phyloP scores from a whole-genome alignment of 805 yeast species.

The Candida parachauliodes region DNA sequence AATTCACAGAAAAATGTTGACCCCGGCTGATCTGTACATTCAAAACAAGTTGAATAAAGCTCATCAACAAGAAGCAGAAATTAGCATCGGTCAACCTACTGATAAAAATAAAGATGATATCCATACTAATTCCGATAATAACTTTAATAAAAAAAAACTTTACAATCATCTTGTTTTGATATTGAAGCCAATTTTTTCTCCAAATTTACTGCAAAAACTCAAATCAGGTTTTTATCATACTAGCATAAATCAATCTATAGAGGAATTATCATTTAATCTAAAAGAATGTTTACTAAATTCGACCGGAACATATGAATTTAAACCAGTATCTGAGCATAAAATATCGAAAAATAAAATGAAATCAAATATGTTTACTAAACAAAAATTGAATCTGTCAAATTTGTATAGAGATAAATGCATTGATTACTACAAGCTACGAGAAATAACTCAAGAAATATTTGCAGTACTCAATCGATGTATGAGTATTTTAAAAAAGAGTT shows the following conservation, averaged over 20 bases:
- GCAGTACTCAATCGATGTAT: conserved; percentile 23
- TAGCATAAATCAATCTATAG: conserved; percentile 23
- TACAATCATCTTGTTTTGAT: conserved; percentile 17
- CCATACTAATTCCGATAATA: conserved; percentile 6
- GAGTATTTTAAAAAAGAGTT: conserved; percentile 20
- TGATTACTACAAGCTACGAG: conserved; percentile 25
- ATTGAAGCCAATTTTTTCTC: conserved; percentile 22
- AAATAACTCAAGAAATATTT: conserved; percentile 25
- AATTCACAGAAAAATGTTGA: conserved; percentile 26
- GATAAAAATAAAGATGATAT: neutral
- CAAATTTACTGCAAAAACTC: conserved; percentile 21
- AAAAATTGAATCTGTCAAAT: neutral
- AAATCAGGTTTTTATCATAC: conserved; percentile 20
- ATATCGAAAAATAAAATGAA: neutral
- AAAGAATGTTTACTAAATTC: conserved; percentile 15
- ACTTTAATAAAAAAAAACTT: conserved; percentile 13
- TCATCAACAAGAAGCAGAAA: conserved; percentile 13
- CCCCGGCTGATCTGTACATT: conserved; percentile 34
- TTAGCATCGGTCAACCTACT: too few relatives aligned
- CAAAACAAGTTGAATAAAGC: conserved; percentile 19
- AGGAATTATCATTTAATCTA: conserved; percentile 24
- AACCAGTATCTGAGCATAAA: neutral
- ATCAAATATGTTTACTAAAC: neutral
- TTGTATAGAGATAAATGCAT: conserved; percentile 10
- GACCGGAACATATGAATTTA: neutral